phyloP scores from a whole-genome alignment of 2,329 filamentous ascomycete species.

The Exophiala spinifera region DNA sequence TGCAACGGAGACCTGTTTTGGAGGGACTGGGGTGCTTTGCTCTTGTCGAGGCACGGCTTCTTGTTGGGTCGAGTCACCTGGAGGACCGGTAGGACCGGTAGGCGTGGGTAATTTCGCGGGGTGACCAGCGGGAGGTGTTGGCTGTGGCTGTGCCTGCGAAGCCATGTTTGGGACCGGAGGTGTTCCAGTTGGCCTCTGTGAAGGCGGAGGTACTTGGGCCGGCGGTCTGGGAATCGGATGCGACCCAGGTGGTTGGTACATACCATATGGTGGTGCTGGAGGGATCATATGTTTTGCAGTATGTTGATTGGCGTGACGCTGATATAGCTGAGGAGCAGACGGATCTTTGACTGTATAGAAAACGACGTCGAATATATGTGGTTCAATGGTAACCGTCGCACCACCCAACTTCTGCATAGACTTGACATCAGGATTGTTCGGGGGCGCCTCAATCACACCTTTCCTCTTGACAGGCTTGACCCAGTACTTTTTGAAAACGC shows the following conservation, averaged over 20 bases:
- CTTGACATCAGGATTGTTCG: slow-evolving; percentile 49
- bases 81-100: background rate
- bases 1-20: slow-evolving; percentile 28
- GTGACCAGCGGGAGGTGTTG: background rate
- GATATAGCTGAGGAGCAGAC: slow-evolving; percentile 34
- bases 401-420: slow-evolving; percentile 55
- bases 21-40: slow-evolving; percentile 20
- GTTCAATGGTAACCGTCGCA: slow-evolving; percentile 60
- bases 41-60: slow-evolving; percentile 1
- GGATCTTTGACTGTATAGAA: slow-evolving; percentile 55
- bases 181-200: slow-evolving; percentile 27
- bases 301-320: slow-evolving; percentile 25
- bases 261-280: slow-evolving; percentile 26
- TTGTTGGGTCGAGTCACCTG: slow-evolving; percentile 3
- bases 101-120: background rate
- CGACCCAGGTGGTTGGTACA: slow-evolving; percentile 41
- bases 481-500: slow-evolving; percentile 57
- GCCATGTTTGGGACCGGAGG: slow-evolving; percentile 5
- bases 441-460: slow-evolving; percentile 44
- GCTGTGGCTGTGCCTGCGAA: background rate
- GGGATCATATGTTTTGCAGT: slow-evolving; percentile 18
- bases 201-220: slow-evolving; percentile 30
- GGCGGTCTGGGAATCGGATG: slow-evolving; percentile 33
- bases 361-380: slow-evolving; percentile 60
- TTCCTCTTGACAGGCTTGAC: slow-evolving; percentile 57